These are phyloP conservation scores for Biscogniauxia marginata DNA, from an alignment of 2,329 filamentous ascomycete genomes.

Conservation along the genomic window DNA sequence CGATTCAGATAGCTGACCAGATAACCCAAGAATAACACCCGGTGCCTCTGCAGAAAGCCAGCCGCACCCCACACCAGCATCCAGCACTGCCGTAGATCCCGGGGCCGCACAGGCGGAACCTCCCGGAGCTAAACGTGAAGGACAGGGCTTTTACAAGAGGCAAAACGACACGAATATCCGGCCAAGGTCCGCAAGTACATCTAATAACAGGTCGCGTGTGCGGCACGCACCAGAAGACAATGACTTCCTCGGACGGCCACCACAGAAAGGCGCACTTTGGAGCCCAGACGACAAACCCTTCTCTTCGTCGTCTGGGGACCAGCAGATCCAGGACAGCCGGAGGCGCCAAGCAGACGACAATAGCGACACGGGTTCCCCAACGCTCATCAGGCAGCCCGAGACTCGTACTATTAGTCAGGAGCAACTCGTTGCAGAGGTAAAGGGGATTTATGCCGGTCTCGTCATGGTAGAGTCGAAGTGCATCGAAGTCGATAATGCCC, in stretches of 20 bases:
- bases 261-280: slow-evolving; percentile 25
- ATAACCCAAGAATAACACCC: not conserved
- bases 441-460: slow-evolving; percentile 78
- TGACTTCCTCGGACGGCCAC: slow-evolving; percentile 20
- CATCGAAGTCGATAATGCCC: slow-evolving; percentile 74
- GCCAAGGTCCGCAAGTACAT: slow-evolving; percentile 19
- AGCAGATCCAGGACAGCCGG: slow-evolving; percentile 5
- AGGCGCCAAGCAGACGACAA: slow-evolving; percentile 12
- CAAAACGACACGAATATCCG: too few species aligned
- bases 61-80: not conserved
- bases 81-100: slow-evolving; percentile 4
- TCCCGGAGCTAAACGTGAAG: slow-evolving; percentile 6
- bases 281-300: slow-evolving; percentile 18
- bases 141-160: slow-evolving; percentile 15
- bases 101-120: slow-evolving; percentile 4
- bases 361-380: slow-evolving; percentile 12
- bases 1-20: not conserved
- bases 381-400: slow-evolving; percentile 29
- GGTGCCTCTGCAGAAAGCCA: not conserved
- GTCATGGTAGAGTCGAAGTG: slow-evolving; percentile 87
- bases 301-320: slow-evolving; percentile 8
- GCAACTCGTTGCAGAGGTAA: slow-evolving; percentile 77
- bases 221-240: slow-evolving; percentile 17
- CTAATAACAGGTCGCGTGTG: slow-evolving; percentile 23
- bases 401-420: slow-evolving; percentile 68